Evolutionary conservation across 345 rosid species (phyloP), one percentile per base, ranked within the genome.

Genomic region (Diplotaxis tenuifolia): DNA sequence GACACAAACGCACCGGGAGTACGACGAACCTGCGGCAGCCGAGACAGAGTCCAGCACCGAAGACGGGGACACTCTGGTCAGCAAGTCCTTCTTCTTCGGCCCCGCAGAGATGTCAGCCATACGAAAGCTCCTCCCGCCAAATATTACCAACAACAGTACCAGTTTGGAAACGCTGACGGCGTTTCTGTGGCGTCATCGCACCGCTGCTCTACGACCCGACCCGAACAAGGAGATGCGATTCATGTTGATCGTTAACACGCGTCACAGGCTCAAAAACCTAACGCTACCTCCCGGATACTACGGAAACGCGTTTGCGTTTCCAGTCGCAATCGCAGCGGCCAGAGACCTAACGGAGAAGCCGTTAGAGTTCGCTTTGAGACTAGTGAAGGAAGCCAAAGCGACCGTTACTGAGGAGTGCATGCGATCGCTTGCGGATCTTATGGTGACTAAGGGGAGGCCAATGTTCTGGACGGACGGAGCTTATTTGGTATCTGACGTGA

Each of bases 391-490:
- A 4, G 72, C 73, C 0, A 83, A 82, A 65, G 78, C 73, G 0
- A 40, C 52, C 3, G 75, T 80, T 21, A 84, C 79, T n/a, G 85
- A 84, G 21, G 93, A 84, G 62, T 86, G 84, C 73, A 83, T 88
- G 83, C 61, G 62, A 11, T 84, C 93, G 1, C 60, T 83, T 57
- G 86, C 86, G 0, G 81, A 83, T 62, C 49, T 86, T 7, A 79
- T 84, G 90, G 90, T 76, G 59, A 27, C 55, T 0, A 79, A 63
- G 53, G 87, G 83, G 11, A 71, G 87, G 27, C 93, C 84, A 11
- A 80, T 75, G 6, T 79, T 82, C 60, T 58, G 76, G 0, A 70
- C 63, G 7, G 70, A 73, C 6, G 66, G 83, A 7, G 52, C 82
- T 1, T 83, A 18, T 38, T 36, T 84, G 19, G 52, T 85, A 25